Percentiles rank a stretch among this genome's conserved stretches.
Evolutionary conservation across 495 filamentous ascomycete genomes (phyloP).

Genomic region (Penicillium lagena): DNA sequence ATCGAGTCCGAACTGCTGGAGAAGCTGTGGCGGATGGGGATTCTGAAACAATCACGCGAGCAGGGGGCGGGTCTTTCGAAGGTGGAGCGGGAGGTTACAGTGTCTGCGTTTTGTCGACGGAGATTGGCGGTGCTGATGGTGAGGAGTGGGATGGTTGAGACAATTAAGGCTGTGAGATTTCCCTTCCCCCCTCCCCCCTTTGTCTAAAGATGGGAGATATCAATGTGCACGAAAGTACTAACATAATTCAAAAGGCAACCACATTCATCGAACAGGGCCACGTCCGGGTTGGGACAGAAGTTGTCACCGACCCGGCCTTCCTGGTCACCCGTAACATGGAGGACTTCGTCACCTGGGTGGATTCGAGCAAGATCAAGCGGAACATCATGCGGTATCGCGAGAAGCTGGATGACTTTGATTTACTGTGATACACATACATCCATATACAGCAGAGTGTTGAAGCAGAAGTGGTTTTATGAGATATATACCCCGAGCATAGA

Average conservation of each 20-base stretch:
- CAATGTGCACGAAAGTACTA: too few species aligned
- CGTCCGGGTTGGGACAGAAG: constrained; percentile 86
- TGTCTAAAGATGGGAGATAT: background rate
- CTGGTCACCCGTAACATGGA: constrained; percentile 69
- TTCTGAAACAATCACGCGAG: constrained; percentile 60
- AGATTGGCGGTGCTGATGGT: constrained; percentile 85
- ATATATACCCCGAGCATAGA: too few species aligned
- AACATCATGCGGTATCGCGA: constrained; percentile 90
- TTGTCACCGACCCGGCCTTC: constrained; percentile 70
- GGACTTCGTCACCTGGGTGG: constrained; percentile 96
- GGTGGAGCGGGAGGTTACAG: constrained; percentile 82
- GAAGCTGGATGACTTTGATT: constrained; percentile 94
- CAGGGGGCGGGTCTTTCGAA: constrained; percentile 57
- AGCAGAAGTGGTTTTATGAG: background rate
- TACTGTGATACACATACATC: constrained; percentile 46
- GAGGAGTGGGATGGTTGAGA: constrained; percentile 81
- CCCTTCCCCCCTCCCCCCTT: background rate
- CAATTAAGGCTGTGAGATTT: constrained; percentile 53
- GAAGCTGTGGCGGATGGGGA: constrained; percentile 87
- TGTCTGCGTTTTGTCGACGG: constrained; percentile 74
- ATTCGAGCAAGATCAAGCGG: constrained; percentile 93
- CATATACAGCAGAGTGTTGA: background rate
- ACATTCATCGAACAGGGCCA: constrained; percentile 94
- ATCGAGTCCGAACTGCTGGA: constrained; percentile 78
- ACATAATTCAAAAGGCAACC: constrained; percentile 41